These are phyloP conservation scores for Lactarius trivialis DNA, from an alignment of 768 basidiomycete genomes.

Conservation along the genomic window DNA sequence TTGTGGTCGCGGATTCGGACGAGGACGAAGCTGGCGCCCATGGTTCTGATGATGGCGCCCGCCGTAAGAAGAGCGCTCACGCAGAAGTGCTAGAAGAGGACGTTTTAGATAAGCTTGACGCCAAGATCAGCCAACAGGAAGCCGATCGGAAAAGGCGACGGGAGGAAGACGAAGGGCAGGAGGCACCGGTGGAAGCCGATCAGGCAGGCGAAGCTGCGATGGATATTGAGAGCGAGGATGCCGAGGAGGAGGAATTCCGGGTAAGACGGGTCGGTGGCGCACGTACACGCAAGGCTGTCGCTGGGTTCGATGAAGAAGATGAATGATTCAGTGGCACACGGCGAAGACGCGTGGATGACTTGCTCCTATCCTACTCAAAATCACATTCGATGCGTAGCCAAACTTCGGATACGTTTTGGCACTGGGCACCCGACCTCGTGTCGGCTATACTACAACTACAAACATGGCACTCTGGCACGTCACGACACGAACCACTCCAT, in stretches of 20 bases:
- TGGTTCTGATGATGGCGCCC: conserved; percentile 15
- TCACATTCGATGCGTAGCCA: background rate
- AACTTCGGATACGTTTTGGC: background rate
- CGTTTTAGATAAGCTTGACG: conserved; percentile 66
- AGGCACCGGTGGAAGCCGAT: conserved; percentile 29
- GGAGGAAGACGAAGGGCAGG: conserved; percentile 23
- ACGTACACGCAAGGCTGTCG: conserved; percentile 52
- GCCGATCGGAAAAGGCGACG: conserved; percentile 44
- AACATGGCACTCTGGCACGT: conserved; percentile 28
- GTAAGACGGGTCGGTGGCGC: conserved; percentile 49
- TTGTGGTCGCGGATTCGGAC: conserved; percentile 76
- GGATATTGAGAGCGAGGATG: conserved; percentile 69
- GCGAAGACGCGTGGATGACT: background rate
- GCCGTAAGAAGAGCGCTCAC: conserved; percentile 31
- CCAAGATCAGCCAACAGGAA: conserved; percentile 50
- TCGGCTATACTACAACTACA: too few species aligned
- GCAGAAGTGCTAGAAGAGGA: conserved; percentile 47
- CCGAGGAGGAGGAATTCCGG: conserved; percentile 56
- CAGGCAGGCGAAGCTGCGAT: conserved; percentile 41
- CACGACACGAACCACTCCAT: conserved; percentile 43
- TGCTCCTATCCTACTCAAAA: conserved; percentile 2
- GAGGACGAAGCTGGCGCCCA: conserved; percentile 38
- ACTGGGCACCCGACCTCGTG: conserved; percentile 5
- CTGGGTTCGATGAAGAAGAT: conserved; percentile 55
- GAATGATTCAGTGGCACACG: conserved; percentile 31